These are phyloP conservation scores for Claviceps sp. DNA, from an alignment of 2,329 filamentous ascomycete genomes.

Conservation along the genomic window DNA sequence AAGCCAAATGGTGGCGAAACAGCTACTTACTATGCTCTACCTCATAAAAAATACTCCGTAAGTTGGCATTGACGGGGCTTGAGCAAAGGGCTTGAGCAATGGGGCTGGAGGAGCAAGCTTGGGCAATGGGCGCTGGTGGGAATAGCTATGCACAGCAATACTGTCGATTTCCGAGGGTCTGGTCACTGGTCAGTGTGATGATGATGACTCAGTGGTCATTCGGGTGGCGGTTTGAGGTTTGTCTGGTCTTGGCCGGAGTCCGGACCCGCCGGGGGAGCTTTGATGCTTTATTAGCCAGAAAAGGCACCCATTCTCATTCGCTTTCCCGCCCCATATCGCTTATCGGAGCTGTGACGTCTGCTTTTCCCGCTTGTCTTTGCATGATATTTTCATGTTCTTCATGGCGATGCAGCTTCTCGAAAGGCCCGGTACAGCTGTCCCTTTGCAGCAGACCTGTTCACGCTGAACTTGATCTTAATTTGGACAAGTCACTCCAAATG, in stretches of 20 bases:
- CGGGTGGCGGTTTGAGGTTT: neutral
- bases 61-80: neutral
- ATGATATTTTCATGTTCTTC: neutral
- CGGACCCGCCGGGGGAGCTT: slow-evolving; percentile 4
- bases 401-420: neutral
- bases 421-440: neutral
- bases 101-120: too few species aligned
- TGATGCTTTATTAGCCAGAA: slow-evolving; percentile 1
- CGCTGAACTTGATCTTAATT: neutral
- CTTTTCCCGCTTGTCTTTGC: neutral
- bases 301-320: slow-evolving; percentile 1
- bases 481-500: too few species aligned
- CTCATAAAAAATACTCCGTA: too few species aligned
- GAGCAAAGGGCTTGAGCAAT: too few species aligned
- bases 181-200: too few species aligned
- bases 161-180: too few species aligned
- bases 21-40: neutral
- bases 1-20: neutral
- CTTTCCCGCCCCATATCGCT: neutral
- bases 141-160: neutral
- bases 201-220: too few species aligned
- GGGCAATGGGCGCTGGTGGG: neutral
- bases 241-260: slow-evolving; percentile 4
- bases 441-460: neutral
- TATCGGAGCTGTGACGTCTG: neutral